phyloP scores from a whole-genome alignment of 2,329 filamentous ascomycete genomes.

The Thermoascus crustaceus region DNA sequence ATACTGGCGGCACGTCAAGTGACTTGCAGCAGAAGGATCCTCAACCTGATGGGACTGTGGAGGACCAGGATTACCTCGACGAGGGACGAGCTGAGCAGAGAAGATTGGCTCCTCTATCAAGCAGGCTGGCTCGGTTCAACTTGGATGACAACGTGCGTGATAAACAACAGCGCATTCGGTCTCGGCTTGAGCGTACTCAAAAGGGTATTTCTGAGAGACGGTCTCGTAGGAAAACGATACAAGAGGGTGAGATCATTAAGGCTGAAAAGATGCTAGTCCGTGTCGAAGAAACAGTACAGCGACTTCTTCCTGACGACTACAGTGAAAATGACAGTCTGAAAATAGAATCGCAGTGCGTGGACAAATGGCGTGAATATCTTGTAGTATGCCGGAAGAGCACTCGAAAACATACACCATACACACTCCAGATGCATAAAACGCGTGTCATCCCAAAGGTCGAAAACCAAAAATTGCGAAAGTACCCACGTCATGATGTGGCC shows the following conservation, averaged over 20 bases:
- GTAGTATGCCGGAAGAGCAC: constrained; percentile 53
- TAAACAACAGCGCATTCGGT: constrained; percentile 32
- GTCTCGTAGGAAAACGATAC: constrained; percentile 30
- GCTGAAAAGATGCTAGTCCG: constrained; percentile 62
- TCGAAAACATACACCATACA: constrained; percentile 47
- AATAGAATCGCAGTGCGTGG: constrained; percentile 49
- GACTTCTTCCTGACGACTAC: constrained; percentile 51
- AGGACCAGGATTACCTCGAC: constrained; percentile 8
- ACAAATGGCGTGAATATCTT: constrained; percentile 59
- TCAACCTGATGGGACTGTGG: constrained; percentile 18
- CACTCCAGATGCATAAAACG: constrained; percentile 54
- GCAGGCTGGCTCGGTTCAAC: constrained; percentile 37
- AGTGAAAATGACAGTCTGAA: constrained; percentile 56
- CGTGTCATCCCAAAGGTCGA: constrained; percentile 56
- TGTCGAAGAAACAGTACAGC: constrained; percentile 46
- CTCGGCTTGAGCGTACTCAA: constrained; percentile 29
- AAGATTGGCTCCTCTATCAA: constrained; percentile 14
- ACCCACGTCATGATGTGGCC: constrained; percentile 50
- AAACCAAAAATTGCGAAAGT: constrained; percentile 44
- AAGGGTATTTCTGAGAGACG: constrained; percentile 26
- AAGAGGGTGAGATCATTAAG: constrained; percentile 56
- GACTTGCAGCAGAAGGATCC: constrained; percentile 27
- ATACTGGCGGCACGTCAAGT: constrained; percentile 10
- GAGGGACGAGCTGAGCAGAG: constrained; percentile 11
- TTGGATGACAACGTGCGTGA: constrained; percentile 37